Evolutionary conservation across 1,139 yeast species (phyloP).

Genomic region (Pichia sp.): DNA sequence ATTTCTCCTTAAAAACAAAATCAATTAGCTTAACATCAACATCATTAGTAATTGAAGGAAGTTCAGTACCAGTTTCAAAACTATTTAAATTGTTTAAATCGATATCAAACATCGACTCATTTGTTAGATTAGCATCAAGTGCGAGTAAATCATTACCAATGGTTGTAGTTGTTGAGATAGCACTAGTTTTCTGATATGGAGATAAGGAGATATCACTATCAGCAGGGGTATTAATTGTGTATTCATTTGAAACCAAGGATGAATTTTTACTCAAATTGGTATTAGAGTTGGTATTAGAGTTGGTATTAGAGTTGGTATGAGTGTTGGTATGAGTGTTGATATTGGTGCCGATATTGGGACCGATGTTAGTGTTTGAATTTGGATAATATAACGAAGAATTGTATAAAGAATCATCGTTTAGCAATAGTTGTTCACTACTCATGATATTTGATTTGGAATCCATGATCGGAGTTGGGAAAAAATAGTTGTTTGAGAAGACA

Average conservation of each 20-base stretch:
- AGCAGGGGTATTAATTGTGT: slow-evolving; percentile 3
- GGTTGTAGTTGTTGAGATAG: background rate
- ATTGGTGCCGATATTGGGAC: background rate
- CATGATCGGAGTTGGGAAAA: background rate
- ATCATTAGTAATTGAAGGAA: background rate
- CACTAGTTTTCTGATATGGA: slow-evolving; percentile 4
- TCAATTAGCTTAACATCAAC: background rate
- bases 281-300: too few relatives aligned
- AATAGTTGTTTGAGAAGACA: background rate
- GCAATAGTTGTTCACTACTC: background rate
- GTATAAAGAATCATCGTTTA: background rate
- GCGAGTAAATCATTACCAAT: background rate
- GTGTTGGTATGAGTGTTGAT: too few relatives aligned
- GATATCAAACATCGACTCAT: background rate
- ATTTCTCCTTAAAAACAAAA: background rate
- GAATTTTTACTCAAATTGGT: background rate
- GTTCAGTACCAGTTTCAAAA: background rate
- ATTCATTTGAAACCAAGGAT: background rate
- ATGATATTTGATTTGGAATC: background rate
- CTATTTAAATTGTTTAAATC: background rate
- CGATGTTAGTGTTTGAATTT: background rate
- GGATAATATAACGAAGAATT: background rate
- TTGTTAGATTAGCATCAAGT: background rate
- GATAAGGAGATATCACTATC: slow-evolving; percentile 5
- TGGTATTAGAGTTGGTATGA: too few relatives aligned